phyloP scores from a whole-genome alignment of 164 flowering plant species.

The Pachysandra terminalis region DNA sequence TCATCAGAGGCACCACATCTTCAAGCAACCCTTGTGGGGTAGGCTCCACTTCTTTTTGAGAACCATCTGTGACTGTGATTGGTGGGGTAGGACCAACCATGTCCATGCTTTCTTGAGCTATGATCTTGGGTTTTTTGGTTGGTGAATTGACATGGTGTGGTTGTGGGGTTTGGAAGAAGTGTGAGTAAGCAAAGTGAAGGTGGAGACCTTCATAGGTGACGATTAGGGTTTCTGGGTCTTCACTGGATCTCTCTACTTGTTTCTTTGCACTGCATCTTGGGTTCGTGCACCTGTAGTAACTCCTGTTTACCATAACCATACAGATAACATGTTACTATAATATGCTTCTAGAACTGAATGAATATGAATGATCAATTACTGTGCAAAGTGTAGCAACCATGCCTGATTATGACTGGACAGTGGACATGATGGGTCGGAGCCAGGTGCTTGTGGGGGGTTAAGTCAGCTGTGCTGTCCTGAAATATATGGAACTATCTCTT shows the following conservation, averaged over 20 bases:
- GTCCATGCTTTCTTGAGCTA: slow-evolving; percentile 4
- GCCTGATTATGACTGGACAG: neutral
- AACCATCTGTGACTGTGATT: neutral
- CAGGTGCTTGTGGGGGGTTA: no score
- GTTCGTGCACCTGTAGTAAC: slow-evolving; percentile 91
- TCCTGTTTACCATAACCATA: slow-evolving; percentile 52
- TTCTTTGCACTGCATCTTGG: slow-evolving; percentile 90
- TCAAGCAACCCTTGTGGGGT: slow-evolving; percentile 81
- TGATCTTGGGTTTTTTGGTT: slow-evolving; percentile 20
- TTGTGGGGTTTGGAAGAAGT: slow-evolving; percentile 22
- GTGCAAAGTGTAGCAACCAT: no score
- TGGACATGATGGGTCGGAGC: no score
- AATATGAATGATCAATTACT: no score
- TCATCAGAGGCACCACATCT: slow-evolving; percentile 69
- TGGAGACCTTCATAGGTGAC: slow-evolving; percentile 96
- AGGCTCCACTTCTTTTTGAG: slow-evolving; percentile 5
- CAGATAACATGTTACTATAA: no score
- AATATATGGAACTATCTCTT: no score
- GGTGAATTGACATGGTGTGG: slow-evolving; percentile 10
- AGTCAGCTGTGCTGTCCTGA: no score
- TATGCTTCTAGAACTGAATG: no score
- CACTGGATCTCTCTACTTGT: slow-evolving; percentile 75
- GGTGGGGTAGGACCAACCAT: neutral
- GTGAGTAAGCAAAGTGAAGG: slow-evolving; percentile 75
- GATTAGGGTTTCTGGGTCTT: slow-evolving; percentile 71